Evolutionary conservation across 176 grass and related monocot species (phyloP), one percentile per base, ranked within the genome.

Genomic region (Musa acuminata): DNA sequence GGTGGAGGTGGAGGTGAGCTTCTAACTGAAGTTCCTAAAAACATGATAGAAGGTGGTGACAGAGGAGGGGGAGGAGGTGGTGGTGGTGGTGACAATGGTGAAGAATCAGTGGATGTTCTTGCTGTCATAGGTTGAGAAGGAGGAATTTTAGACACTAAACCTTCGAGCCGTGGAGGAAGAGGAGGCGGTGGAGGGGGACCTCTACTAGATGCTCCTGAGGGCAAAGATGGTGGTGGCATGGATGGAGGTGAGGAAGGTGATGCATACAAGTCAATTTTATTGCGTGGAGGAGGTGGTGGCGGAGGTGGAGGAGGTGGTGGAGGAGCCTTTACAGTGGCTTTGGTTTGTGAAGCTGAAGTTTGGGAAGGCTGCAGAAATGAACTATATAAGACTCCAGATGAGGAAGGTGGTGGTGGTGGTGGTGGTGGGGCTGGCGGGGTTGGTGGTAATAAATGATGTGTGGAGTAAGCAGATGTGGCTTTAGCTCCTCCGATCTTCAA

Each of bases 291-390:
- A 64, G 64, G 64, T 14, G 24, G 22, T 24, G 64, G 64, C 13
- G 73, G 83, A 21, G 85, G 84, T 14, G 84, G 86, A 12, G 85
- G 79, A 17, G 83, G 75, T 27, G 82, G 82, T 62, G 90, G 84
- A 62, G 52, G 73, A 74, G 57, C 53, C 71, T 60, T 49, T 35
- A 72, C 49, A 80, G 72, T 75, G 51, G 25, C 25, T 77, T 70
- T 57, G 77, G 68, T 71, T 79, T 62, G 52, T 25, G 72, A 77
- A 57, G 78, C 58, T 22, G 78, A 72, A 57, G 73, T 69, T 79
- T 82, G 75, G 22, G 69, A 74, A 64, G 79, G 16, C 52, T 63
- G 59, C 9, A 21, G 12, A 51, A 11, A 71, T 29, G 51, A 73
- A 27, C 20, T 64, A 64, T 49, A 71, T 49, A 57, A n/a, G 11